These are phyloP conservation scores for Cenchrus purpureus DNA, from an alignment of 176 grass and related monocot species.

Conservation along the genomic window DNA sequence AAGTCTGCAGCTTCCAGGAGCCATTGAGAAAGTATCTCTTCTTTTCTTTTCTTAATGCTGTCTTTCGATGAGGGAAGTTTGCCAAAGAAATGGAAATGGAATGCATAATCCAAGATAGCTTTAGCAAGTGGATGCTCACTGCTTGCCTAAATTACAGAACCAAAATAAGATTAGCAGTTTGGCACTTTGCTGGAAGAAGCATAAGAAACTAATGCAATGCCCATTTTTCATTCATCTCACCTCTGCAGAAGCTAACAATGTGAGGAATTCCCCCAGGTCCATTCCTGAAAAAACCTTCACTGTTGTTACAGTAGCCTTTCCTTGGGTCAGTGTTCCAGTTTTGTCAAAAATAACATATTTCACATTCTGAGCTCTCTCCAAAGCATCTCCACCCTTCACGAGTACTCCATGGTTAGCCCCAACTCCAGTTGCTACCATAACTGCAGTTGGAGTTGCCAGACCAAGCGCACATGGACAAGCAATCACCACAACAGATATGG, in stretches of 20 bases:
- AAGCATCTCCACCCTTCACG: constrained; percentile 86
- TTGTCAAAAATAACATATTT: constrained; percentile 81
- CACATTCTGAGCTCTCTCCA: constrained; percentile 79
- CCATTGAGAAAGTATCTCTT: constrained; percentile 80
- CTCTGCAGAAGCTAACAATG: constrained; percentile 81
- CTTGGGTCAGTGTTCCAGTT: constrained; percentile 87
- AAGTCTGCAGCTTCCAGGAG: constrained; percentile 74
- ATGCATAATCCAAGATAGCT: constrained; percentile 89
- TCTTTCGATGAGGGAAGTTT: constrained; percentile 62
- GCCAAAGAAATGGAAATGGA: constrained; percentile 89
- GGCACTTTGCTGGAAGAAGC: background rate
- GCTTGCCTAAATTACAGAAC: constrained; percentile 74
- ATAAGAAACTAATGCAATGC: background rate
- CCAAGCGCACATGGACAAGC: constrained; percentile 93
- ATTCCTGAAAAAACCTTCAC: constrained; percentile 67
- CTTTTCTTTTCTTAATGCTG: constrained; percentile 58
- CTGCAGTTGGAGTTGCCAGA: constrained; percentile 87
- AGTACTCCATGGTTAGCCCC: constrained; percentile 81
- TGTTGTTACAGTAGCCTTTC: constrained; percentile 75
- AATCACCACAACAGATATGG: constrained; percentile 88
- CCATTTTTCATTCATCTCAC: constrained; percentile 34
- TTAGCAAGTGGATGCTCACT: constrained; percentile 95
- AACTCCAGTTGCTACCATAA: constrained; percentile 91
- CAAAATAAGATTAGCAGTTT: constrained; percentile 29
- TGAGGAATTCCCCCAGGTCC: constrained; percentile 77